These are phyloP conservation scores for Dichotomocladium elegans DNA, from an alignment of 371 early-diverging fungal genomes.

Conservation along the genomic window DNA sequence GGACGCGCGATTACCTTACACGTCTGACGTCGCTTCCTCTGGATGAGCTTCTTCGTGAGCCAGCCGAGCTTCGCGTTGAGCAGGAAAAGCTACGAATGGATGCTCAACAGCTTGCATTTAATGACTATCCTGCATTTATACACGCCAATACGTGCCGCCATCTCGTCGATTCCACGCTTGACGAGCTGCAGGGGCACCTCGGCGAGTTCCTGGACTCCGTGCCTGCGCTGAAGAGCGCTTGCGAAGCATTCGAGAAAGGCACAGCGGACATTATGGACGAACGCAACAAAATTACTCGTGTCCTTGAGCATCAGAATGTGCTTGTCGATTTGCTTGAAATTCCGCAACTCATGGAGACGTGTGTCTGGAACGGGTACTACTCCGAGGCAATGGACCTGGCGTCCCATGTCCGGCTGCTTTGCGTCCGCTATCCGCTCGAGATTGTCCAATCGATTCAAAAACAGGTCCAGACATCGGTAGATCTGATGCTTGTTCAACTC, in stretches of 20 bases:
- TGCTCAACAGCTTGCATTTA: conserved; percentile 65
- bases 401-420: conserved; percentile 66
- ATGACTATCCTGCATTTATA: conserved; percentile 69
- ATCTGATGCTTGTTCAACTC: conserved; percentile 70
- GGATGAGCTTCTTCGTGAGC: conserved; percentile 53
- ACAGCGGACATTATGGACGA: conserved; percentile 39
- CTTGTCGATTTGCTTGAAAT: conserved; percentile 70
- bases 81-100: conserved; percentile 56
- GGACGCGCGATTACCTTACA: conserved; percentile 62
- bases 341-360: conserved; percentile 79
- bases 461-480: conserved; percentile 62
- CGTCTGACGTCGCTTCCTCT: conserved; percentile 59
- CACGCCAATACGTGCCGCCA: conserved; percentile 60
- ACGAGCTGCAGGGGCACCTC: conserved; percentile 48
- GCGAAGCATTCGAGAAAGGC: conserved; percentile 29
- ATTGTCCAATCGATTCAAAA: conserved; percentile 56
- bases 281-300: conserved; percentile 44
- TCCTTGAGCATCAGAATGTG: conserved; percentile 58
- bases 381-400: conserved; percentile 83
- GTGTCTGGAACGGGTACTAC: conserved; percentile 78
- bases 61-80: conserved; percentile 47
- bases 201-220: conserved; percentile 41
- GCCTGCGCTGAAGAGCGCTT: conserved; percentile 52
- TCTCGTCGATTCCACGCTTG: conserved; percentile 51
- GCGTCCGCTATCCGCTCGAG: conserved; percentile 53